A percentile compares a stretch with the other conserved stretches of the same genome.
phyloP scores from a whole-genome alignment of 768 basidiomycete genomes.

The Lactarius sanguifluus region DNA sequence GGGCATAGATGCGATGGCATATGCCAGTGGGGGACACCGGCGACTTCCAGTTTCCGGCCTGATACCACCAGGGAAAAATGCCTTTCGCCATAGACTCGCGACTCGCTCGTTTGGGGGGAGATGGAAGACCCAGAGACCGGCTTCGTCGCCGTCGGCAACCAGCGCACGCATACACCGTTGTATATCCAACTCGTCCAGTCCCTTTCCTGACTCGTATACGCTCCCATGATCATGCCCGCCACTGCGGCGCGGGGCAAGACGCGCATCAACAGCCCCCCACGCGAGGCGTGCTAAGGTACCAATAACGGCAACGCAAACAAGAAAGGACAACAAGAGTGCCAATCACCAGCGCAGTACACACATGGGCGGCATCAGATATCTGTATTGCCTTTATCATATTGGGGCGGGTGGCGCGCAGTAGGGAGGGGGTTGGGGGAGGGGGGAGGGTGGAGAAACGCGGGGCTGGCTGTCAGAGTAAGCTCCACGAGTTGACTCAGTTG shows the following conservation, averaged over 20 bases:
- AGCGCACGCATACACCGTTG: background rate
- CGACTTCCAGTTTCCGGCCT: background rate
- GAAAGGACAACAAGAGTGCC: background rate
- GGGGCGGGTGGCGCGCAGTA: background rate
- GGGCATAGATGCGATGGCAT: background rate
- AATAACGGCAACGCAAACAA: background rate
- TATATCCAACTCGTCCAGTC: background rate
- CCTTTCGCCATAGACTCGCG: background rate
- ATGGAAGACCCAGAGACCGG: background rate
- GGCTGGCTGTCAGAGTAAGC: background rate
- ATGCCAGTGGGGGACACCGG: background rate
- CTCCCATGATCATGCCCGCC: background rate
- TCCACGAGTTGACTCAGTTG: background rate
- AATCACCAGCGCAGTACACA: background rate
- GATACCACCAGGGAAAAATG: background rate
- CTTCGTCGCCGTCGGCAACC: background rate
- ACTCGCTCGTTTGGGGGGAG: background rate
- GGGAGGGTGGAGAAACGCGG: background rate
- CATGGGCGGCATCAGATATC: background rate
- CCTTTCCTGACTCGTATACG: background rate
- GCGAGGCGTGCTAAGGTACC: background rate
- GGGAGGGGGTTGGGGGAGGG: background rate
- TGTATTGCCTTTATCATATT: constrained; percentile 3
- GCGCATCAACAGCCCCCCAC: background rate
- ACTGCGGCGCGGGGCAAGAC: constrained; percentile 3